phyloP scores from a whole-genome alignment of 2,329 filamentous ascomycete genomes.

The Ceratocystis destructans region DNA sequence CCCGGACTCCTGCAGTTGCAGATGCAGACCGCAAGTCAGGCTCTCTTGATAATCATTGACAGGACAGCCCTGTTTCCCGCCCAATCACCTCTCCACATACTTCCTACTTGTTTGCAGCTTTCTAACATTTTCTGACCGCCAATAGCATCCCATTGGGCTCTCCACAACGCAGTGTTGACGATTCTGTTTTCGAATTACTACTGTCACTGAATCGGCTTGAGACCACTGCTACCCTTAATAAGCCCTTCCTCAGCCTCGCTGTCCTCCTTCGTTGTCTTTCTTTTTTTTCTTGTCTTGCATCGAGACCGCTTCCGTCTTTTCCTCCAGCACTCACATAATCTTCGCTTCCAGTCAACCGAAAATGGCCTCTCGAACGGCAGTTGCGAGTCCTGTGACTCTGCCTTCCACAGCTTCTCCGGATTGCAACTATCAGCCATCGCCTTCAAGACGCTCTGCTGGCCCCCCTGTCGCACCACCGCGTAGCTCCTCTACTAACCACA shows the following conservation, averaged over 20 bases:
- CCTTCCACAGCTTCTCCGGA: constrained; percentile 25
- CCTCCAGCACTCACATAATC: not conserved
- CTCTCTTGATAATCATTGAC: too few relatives aligned
- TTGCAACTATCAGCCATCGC: constrained; percentile 30
- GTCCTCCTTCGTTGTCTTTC: constrained; percentile 4
- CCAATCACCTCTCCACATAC: too few relatives aligned
- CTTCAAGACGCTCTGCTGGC: constrained; percentile 44
- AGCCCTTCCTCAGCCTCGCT: constrained; percentile 5
- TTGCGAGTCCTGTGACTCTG: constrained; percentile 32
- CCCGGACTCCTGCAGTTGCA: too few relatives aligned
- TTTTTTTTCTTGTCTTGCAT: constrained; percentile 10
- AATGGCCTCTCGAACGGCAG: constrained; percentile 36
- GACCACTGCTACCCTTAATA: too few relatives aligned
- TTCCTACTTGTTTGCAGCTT: too few relatives aligned
- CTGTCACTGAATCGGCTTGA: too few relatives aligned
- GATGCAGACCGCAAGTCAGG: too few relatives aligned
- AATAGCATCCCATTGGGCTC: not conserved
- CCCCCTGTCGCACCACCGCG: constrained; percentile 65
- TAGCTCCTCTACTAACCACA: constrained; percentile 55
- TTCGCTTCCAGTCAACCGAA: not conserved
- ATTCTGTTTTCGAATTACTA: not conserved
- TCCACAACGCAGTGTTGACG: not conserved
- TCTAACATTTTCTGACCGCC: not conserved
- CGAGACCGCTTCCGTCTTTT: constrained; percentile 6
- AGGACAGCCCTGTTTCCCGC: too few relatives aligned